Percentiles rank a stretch among this genome's conserved stretches.
Conservation (phyloP, 163 green algal species). For the Prototheca stagnorum region DNA sequence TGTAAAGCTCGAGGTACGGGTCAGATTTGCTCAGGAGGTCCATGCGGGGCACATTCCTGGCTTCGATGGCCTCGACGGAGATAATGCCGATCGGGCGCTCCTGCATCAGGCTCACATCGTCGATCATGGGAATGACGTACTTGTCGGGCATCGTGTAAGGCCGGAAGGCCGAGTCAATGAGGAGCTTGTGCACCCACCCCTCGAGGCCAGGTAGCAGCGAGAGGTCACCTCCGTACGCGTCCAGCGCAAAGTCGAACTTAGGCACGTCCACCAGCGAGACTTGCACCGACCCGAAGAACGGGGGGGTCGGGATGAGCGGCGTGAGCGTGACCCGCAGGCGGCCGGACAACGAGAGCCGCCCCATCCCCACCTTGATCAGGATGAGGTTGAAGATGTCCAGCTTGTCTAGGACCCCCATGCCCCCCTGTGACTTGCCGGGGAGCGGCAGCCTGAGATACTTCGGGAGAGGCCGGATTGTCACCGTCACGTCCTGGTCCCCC, state of each 20-base stretch:
- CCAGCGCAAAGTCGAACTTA: constrained; percentile 15
- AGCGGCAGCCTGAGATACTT: constrained; percentile 6
- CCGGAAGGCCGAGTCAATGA: constrained; percentile 16
- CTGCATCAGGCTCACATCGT: background rate
- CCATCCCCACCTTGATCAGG: constrained; percentile 15
- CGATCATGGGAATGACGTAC: constrained; percentile 3
- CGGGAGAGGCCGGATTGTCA: constrained; percentile 1
- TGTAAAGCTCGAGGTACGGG: constrained; percentile 4
- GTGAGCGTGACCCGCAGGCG: constrained; percentile 13
- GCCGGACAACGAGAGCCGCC: constrained; percentile 18
- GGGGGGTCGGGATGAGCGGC: constrained; percentile 10
- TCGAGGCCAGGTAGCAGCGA: constrained; percentile 25
- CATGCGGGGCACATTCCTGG: constrained; percentile 24
- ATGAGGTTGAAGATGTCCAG: constrained; percentile 5
- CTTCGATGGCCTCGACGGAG: constrained; percentile 21
- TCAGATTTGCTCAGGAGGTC: constrained; percentile 13
- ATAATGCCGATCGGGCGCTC: constrained; percentile 6
- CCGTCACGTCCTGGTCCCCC: constrained; percentile 13
- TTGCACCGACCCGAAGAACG: constrained; percentile 9
- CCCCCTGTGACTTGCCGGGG: constrained; percentile 3
- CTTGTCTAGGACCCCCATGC: constrained; percentile 5
- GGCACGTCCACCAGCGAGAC: constrained; percentile 14
- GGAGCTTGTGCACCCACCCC: constrained; percentile 19
- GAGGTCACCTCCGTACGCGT: constrained; percentile 18
- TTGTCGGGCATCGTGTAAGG: constrained; percentile 21